phyloP scores from a whole-genome alignment of 1,284 basidiomycete species.

The Leucoagaricus sp. region DNA sequence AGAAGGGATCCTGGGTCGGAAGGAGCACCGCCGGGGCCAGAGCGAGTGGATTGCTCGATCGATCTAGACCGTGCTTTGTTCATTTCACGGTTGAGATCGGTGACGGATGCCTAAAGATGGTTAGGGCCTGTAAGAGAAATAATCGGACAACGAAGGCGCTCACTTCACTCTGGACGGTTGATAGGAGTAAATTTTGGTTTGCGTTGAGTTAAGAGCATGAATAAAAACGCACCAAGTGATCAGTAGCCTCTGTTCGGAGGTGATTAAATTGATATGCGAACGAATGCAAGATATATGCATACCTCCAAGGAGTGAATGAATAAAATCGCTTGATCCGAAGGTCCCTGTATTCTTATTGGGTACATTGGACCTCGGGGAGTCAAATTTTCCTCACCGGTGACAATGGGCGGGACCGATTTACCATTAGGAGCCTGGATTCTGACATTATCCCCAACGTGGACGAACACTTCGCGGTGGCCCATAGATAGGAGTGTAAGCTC shows the following conservation, averaged over 20 bases:
- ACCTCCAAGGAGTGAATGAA: constrained; percentile 75
- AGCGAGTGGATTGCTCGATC: constrained; percentile 30
- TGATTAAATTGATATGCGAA: constrained; percentile 10
- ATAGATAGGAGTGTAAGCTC: constrained; percentile 77
- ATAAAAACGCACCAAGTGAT: constrained; percentile 59
- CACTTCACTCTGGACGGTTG: constrained; percentile 16
- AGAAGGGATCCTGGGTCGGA: constrained; percentile 43
- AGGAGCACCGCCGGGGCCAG: constrained; percentile 36
- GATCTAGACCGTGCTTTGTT: constrained; percentile 65
- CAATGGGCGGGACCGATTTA: constrained; percentile 76
- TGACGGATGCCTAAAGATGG: constrained; percentile 73
- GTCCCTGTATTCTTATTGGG: constrained; percentile 47
- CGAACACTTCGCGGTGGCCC: constrained; percentile 80
- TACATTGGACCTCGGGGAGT: background rate
- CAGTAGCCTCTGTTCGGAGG: constrained; percentile 56
- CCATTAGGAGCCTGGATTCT: constrained; percentile 80
- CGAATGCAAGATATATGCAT: constrained; percentile 23
- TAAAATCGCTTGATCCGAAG: constrained; percentile 88
- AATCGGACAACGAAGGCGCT: background rate
- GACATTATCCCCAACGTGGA: constrained; percentile 87
- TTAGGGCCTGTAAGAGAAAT: background rate
- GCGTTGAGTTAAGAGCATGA: background rate
- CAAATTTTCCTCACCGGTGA: constrained; percentile 63
- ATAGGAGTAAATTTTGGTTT: background rate
- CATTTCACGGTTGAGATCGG: constrained; percentile 83